A percentile compares a stretch with the other conserved stretches of the same genome.
These are phyloP conservation scores for Syncephalastrum racemosum DNA, from an alignment of 371 early-diverging fungal species.

Conservation along the genomic window DNA sequence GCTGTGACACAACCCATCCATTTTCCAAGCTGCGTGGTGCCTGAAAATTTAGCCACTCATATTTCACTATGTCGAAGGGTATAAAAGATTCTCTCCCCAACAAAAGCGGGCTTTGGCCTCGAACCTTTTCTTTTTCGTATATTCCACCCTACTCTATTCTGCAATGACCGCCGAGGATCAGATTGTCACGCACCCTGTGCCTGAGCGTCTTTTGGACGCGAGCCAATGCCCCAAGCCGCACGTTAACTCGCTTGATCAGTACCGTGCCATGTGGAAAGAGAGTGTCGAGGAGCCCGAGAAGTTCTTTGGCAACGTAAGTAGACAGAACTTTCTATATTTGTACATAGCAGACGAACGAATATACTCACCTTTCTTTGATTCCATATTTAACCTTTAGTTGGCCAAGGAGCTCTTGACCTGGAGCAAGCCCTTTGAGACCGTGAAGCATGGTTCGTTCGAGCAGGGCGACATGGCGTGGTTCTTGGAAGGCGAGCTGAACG, in stretches of 20 bases:
- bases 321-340: no score
- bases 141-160: background rate
- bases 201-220: constrained; percentile 53
- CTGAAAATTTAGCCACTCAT: constrained; percentile 12
- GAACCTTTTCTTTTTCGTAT: constrained; percentile 4
- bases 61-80: background rate
- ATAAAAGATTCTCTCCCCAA: constrained; percentile 3
- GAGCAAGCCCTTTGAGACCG: constrained; percentile 74
- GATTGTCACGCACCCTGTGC: constrained; percentile 50
- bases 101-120: constrained; percentile 1
- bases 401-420: constrained; percentile 77
- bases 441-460: constrained; percentile 62
- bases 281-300: constrained; percentile 76
- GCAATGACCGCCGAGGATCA: constrained; percentile 8
- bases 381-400: constrained; percentile 33
- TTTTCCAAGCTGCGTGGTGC: constrained; percentile 7
- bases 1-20: constrained; percentile 7
- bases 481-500: constrained; percentile 91
- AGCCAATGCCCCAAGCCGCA: constrained; percentile 62
- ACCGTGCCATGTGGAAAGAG: constrained; percentile 74
- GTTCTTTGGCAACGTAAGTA: constrained; percentile 82
- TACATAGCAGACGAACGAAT: background rate
- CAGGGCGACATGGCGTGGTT: constrained; percentile 93
- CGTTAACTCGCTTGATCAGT: constrained; percentile 74
- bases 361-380: background rate